Base-by-base conservation (phyloP, 257 asterid genomes). In the Handroanthus guayacan region DNA sequence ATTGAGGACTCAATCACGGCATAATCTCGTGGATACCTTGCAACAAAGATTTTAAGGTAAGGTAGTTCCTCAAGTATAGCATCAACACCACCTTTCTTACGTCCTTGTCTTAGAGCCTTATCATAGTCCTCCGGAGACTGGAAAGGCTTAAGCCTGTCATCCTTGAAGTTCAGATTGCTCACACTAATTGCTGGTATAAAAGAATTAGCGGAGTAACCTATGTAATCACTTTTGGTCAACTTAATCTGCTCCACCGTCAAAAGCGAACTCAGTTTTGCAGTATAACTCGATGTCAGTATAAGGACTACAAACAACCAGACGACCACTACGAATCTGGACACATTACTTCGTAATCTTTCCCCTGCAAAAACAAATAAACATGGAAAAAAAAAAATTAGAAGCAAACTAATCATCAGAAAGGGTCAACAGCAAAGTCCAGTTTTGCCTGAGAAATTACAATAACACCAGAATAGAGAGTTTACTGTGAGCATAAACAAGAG, bases 51-150 rank as follows among this genome's bases (percentile, higher is more conserved):
- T 74, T 75, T 82, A 14, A 87, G 75, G 61, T 82, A 87, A 9
- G 89, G 89, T 5, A 81, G 52, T 72, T 87, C 91, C 17, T 83
- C 91, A 0, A 84, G 1, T 11, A 87, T 75, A n/a, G 84, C 91
- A 5, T 7, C 68, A 34, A 84, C 86, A 18, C 91, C 92, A 0
- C 86, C 88, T 0, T 78, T 63, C 47, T 79, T 69, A 39, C 79
- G 83, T 60, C 88, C 89, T 38, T 13, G 65, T 5, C 84, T 79
- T 52, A 88, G 64, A 43, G 86, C 88, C 13, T 63, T 62, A 0
- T 62, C 76, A 68, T 64, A 75, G 0, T 56, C 77, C 5, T 72
- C 69, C 0, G 68, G 67, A 1, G 78, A 63, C 11, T 0, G 3
- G 11, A 37, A 82, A 17, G 17, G 37, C 75, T 31, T 57, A 10